Percentiles rank a stretch among this genome's conserved stretches.
phyloP scores from a whole-genome alignment of 176 grass and related monocot species.

The Aechmea fasciata region DNA sequence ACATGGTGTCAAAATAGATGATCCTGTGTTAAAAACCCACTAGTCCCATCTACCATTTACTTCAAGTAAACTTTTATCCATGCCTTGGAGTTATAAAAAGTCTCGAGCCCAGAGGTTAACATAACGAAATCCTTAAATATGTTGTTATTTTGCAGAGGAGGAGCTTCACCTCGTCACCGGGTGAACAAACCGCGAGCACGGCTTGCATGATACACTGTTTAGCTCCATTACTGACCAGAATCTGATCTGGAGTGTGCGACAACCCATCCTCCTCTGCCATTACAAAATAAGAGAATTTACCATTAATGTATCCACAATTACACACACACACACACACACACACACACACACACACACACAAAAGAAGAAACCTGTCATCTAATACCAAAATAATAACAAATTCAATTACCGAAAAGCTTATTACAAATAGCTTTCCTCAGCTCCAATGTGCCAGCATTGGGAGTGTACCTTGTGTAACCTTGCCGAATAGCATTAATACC shows the following conservation, averaged over 20 bases:
- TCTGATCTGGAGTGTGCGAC: constrained; percentile 53
- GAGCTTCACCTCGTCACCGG: constrained; percentile 63
- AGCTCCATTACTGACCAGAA: constrained; percentile 84
- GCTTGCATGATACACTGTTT: constrained; percentile 84
- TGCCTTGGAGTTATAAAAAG: no score
- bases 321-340: no score
- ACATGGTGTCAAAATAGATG: no score
- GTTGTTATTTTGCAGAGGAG: no score
- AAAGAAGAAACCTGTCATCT: neutral
- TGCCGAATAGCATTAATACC: constrained; percentile 70
- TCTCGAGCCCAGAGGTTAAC: no score
- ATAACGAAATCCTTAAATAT: no score
- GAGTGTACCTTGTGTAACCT: constrained; percentile 74
- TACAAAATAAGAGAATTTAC: constrained; percentile 7
- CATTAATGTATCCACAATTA: neutral
- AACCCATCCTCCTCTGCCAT: constrained; percentile 76
- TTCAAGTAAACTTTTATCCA: no score
- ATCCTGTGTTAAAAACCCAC: no score
- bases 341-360: no score
- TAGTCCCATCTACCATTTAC: no score
- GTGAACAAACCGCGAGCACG: constrained; percentile 75
- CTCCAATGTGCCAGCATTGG: constrained; percentile 72
- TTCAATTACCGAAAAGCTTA: constrained; percentile 52
- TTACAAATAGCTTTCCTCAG: constrained; percentile 88
- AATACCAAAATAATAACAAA: neutral